These are phyloP conservation scores for Tulasnella sp. DNA, from an alignment of 768 basidiomycete genomes.

Conservation along the genomic window DNA sequence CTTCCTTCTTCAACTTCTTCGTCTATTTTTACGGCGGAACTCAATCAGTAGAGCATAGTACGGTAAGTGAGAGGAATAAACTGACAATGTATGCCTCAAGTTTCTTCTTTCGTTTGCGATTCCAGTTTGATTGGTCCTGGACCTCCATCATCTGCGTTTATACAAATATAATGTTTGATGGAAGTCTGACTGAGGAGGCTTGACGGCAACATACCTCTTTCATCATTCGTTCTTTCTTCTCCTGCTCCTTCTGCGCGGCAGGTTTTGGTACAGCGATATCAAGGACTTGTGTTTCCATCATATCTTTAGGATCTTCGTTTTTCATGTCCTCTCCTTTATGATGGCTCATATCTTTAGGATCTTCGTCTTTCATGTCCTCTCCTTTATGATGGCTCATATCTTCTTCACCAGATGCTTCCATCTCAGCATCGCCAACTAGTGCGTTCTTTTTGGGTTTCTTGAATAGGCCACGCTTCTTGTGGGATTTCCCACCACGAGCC, in stretches of 20 bases:
- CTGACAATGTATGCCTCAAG: conserved; percentile 87
- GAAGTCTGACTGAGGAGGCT: neutral
- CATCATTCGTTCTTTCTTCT: conserved; percentile 47
- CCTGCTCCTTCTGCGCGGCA: conserved; percentile 48
- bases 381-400: neutral
- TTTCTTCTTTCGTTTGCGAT: conserved; percentile 74
- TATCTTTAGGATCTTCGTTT: conserved; percentile 7
- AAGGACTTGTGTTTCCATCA: conserved; percentile 43
- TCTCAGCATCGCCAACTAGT: conserved; percentile 19
- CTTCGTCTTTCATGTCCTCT: conserved; percentile 10
- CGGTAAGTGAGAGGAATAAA: conserved; percentile 7
- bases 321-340: neutral
- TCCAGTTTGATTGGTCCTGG: conserved; percentile 53
- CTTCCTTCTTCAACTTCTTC: conserved; percentile 88
- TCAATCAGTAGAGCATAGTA: neutral
- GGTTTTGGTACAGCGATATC: conserved; percentile 48
- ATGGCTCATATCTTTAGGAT: neutral
- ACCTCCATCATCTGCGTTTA: conserved; percentile 13
- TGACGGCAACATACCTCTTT: conserved; percentile 43
- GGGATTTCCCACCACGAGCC: conserved; percentile 53
- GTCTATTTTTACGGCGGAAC: conserved; percentile 39
- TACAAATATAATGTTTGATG: neutral
- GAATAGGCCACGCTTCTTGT: conserved; percentile 44
- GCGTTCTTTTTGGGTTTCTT: conserved; percentile 24
- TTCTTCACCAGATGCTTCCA: neutral